A percentile compares a stretch with the other conserved stretches of the same genome.
phyloP scores from a whole-genome alignment of 1,284 basidiomycete species.

The Sporisorium graminicola region DNA sequence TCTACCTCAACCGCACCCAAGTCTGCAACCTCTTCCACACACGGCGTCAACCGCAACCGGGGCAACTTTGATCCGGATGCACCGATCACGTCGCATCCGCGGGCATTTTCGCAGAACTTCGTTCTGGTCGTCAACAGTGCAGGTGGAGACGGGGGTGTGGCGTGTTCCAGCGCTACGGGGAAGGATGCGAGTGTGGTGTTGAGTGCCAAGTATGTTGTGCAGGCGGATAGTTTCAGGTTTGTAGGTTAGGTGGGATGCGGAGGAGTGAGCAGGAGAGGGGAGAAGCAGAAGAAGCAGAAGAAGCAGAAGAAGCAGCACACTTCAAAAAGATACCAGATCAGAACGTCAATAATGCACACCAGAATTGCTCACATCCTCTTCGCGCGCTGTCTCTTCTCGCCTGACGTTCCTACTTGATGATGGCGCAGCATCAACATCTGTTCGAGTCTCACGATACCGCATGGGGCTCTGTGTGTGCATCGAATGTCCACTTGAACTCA shows the following conservation, averaged over 20 bases:
- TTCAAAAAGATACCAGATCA: not conserved
- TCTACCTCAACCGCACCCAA: constrained; percentile 57
- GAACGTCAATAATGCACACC: not conserved
- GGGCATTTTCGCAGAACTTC: constrained; percentile 64
- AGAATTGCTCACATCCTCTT: too few species aligned
- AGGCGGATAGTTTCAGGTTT: constrained; percentile 64
- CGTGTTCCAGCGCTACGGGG: constrained; percentile 20
- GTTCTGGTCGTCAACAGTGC: constrained; percentile 45
- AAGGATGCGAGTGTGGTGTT: constrained; percentile 41
- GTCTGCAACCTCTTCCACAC: constrained; percentile 49
- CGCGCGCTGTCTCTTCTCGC: too few species aligned
- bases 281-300: not conserved
- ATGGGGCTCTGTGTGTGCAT: too few species aligned
- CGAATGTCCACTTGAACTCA: too few species aligned
- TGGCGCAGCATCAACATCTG: too few species aligned
- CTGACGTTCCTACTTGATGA: too few species aligned
- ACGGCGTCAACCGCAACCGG: constrained; percentile 22
- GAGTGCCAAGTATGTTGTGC: constrained; percentile 57
- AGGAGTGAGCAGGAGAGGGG: not conserved
- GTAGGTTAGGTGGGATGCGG: constrained; percentile 42
- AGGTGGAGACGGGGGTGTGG: constrained; percentile 31
- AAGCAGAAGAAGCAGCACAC: not conserved
- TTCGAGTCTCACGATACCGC: too few species aligned
- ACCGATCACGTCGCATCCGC: constrained; percentile 56
- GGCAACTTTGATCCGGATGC: constrained; percentile 57